Base-by-base conservation (phyloP, 2,329 filamentous ascomycete genomes). In the Alternaria postmessia region DNA sequence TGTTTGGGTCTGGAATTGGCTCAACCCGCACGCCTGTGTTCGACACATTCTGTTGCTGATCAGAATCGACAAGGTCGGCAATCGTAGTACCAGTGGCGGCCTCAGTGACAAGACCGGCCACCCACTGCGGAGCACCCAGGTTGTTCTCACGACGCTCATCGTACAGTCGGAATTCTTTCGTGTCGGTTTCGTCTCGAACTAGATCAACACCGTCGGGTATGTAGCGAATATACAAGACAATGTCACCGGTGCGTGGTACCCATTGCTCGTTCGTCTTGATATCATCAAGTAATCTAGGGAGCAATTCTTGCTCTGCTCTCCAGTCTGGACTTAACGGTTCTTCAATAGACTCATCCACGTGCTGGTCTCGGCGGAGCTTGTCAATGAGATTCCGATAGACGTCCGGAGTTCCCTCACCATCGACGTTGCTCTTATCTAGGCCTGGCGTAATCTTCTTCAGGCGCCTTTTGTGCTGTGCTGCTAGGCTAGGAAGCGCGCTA, bases 21-120 rank as follows among this genome's bases (percentile, higher is more conserved):
- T 89, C 87, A 1, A 89, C 78, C 0, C 87, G 83, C 57, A 87
- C 85, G 0, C 86, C 86, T 26, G 83, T 82, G 58, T 82, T 82
- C 54, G 81, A 84, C 12, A 87, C 72, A 12, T 75, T 80, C 34
- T 69, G 77, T 36, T 75, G 66, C 47, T 83, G 81, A 0, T 74
- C 52, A 12, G 81, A 71, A 4, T 75, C 65, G 22, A 80, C 69
- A 3, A 87, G 73, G 57, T 87, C 85, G n/a, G 82, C 75, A 2
- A 74, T 67, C 1, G 80, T 68, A 1, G 69, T 51, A 24, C 84
- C 81, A 1, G 79, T 74, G 0, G 86, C 82, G 4, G 80, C 74
- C 67, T 88, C 83, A 1, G 83, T 82, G 11, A 89, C 76, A 0
- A 87, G 77, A 1, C 86, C 87, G 1, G 84, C 87, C 65, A 86